phyloP scores from a whole-genome alignment of 768 basidiomycete genomes.

The Leccinellum albellum region DNA sequence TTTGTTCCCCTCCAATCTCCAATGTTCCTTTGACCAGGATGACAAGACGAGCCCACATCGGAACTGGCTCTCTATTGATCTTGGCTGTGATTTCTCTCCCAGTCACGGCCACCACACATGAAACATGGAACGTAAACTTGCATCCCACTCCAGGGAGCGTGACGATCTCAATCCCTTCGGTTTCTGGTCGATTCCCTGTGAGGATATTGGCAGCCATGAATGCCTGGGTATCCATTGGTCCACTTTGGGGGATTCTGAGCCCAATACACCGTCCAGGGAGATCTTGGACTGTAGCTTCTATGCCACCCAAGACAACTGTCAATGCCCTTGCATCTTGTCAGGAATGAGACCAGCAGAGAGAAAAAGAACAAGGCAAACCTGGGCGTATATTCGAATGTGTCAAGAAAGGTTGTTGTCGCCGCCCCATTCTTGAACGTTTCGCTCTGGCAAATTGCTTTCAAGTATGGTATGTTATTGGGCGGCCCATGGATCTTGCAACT shows the following conservation, averaged over 20 bases:
- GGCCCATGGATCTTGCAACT: slow-evolving; percentile 50
- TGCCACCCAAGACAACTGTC: slow-evolving; percentile 50
- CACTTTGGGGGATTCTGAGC: slow-evolving; percentile 58
- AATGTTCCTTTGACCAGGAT: slow-evolving; percentile 45
- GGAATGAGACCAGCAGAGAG: not conserved
- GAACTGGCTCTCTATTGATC: slow-evolving; percentile 36
- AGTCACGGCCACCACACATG: slow-evolving; percentile 51
- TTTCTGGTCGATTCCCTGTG: slow-evolving; percentile 47
- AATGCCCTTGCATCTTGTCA: slow-evolving; percentile 36
- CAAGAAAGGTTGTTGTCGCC: slow-evolving; percentile 49
- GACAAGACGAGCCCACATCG: slow-evolving; percentile 48
- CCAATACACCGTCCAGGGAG: slow-evolving; percentile 50
- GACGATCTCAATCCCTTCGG: slow-evolving; percentile 56
- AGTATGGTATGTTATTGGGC: slow-evolving; percentile 55
- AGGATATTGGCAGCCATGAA: slow-evolving; percentile 56
- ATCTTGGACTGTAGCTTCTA: slow-evolving; percentile 55
- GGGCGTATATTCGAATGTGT: slow-evolving; percentile 40
- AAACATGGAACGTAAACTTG: slow-evolving; percentile 47
- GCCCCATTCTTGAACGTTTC: slow-evolving; percentile 39
- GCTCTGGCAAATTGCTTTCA: slow-evolving; percentile 42
- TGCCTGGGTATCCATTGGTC: slow-evolving; percentile 60
- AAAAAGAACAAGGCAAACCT: slow-evolving; percentile 26
- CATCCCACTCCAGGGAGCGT: slow-evolving; percentile 42
- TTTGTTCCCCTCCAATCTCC: slow-evolving; percentile 31
- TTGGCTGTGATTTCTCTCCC: slow-evolving; percentile 45